Evolutionary conservation across 108 stramenopile genomes (phyloP).

Genomic region (Skeletonema marinoi): DNA sequence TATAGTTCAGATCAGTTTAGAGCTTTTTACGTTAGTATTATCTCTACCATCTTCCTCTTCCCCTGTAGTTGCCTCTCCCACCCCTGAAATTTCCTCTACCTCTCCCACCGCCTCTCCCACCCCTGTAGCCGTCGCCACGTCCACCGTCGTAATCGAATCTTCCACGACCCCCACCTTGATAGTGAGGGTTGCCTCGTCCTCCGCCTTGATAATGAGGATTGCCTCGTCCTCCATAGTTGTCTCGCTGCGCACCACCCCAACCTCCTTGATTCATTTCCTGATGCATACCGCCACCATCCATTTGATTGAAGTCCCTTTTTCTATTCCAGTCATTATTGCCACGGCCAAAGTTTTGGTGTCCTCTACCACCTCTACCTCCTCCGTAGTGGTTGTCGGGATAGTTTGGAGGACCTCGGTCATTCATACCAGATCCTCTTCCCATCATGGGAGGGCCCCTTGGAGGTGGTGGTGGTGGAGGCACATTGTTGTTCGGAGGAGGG

Average conservation of each 20-base stretch:
- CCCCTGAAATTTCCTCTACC: constrained; percentile 8
- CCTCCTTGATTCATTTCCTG: constrained; percentile 27
- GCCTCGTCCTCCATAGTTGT: constrained; percentile 16
- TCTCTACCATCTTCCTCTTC: neutral
- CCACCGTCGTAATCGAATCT: constrained; percentile 7
- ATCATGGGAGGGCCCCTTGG: constrained; percentile 21
- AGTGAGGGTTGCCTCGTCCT: constrained; percentile 23
- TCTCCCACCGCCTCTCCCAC: neutral
- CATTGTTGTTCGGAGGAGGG: neutral
- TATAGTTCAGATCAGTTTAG: no score
- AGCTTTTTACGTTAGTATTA: no score
- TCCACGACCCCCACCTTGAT: constrained; percentile 22
- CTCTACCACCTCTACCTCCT: constrained; percentile 11
- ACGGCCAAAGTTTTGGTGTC: neutral
- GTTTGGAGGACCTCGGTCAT: constrained; percentile 13
- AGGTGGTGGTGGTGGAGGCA: constrained; percentile 33
- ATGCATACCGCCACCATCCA: neutral
- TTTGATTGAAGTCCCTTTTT: constrained; percentile 13
- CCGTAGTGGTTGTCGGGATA: neutral
- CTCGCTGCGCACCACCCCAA: constrained; percentile 33
- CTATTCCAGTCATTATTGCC: constrained; percentile 22
- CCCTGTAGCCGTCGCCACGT: neutral
- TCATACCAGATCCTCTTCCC: constrained; percentile 27
- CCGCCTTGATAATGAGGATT: constrained; percentile 23
- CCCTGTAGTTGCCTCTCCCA: constrained; percentile 9